Percentiles rank a stretch among this genome's conserved stretches.
phyloP scores from a whole-genome alignment of 305 asterid species.

The Fraxinus nigra region DNA sequence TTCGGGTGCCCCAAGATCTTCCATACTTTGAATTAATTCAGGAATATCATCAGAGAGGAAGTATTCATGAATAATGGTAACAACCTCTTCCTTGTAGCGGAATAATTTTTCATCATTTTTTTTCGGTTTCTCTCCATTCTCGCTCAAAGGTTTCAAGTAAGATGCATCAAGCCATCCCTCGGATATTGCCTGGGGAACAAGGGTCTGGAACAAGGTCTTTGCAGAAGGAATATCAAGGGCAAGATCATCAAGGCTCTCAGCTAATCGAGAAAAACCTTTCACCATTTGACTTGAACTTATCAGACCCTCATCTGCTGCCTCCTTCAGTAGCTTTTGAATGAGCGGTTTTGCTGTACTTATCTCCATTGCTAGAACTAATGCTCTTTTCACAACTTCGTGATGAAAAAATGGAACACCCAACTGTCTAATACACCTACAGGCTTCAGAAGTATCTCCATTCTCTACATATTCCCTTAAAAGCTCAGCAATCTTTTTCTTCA shows the following conservation, averaged over 20 bases:
- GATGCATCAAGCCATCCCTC: constrained; percentile 82
- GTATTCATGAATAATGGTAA: constrained; percentile 70
- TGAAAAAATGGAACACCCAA: constrained; percentile 78
- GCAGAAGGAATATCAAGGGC: constrained; percentile 86
- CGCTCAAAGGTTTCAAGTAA: constrained; percentile 36
- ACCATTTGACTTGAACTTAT: constrained; percentile 81
- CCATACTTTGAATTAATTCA: constrained; percentile 75
- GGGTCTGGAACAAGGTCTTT: constrained; percentile 37
- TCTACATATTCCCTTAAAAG: constrained; percentile 69
- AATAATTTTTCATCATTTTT: constrained; percentile 43
- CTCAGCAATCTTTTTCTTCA: constrained; percentile 72
- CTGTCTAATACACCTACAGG: constrained; percentile 73
- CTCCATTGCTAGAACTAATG: constrained; percentile 77
- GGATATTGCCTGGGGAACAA: constrained; percentile 61
- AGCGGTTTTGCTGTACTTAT: constrained; percentile 51
- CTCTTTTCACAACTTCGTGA: constrained; percentile 84
- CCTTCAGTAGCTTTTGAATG: constrained; percentile 57
- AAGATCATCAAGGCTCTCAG: constrained; percentile 79
- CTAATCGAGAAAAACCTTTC: constrained; percentile 63
- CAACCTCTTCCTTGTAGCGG: constrained; percentile 62
- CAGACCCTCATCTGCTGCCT: constrained; percentile 77
- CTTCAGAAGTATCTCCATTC: constrained; percentile 75
- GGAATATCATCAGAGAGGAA: constrained; percentile 88
- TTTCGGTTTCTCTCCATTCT: constrained; percentile 33
- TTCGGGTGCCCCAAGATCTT: constrained; percentile 68